Evolutionary conservation across 805 yeast species (phyloP).

Genomic region (Hermanozyma aechmeae): DNA sequence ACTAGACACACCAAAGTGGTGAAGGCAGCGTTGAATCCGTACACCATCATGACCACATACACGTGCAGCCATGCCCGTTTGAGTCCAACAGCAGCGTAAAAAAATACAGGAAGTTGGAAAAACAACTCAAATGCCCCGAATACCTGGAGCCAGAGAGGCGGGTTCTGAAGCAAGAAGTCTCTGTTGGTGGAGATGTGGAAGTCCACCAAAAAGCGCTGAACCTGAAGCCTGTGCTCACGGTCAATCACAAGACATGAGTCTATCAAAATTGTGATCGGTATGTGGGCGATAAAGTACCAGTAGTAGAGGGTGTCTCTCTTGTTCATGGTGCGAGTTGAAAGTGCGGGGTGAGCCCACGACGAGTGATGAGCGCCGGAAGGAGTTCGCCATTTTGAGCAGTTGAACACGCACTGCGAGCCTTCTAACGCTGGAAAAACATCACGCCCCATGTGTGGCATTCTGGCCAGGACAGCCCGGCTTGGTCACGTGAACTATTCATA

Average conservation of each 20-base stretch:
- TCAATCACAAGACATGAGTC: slow-evolving; percentile 73
- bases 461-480: no score
- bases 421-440: no score
- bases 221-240: slow-evolving; percentile 26
- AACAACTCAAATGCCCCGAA: slow-evolving; percentile 68
- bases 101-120: slow-evolving; percentile 75
- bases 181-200: slow-evolving; percentile 59
- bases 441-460: no score
- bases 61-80: slow-evolving; percentile 8
- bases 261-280: slow-evolving; percentile 65
- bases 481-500: no score
- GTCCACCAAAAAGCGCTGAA: slow-evolving; percentile 42
- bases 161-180: slow-evolving; percentile 54
- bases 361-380: neutral
- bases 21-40: slow-evolving; percentile 76
- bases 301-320: slow-evolving; percentile 36
- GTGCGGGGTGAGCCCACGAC: neutral
- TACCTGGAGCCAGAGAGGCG: slow-evolving; percentile 64
- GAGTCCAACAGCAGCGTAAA: slow-evolving; percentile 27
- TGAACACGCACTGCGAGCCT: no score
- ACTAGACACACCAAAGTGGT: slow-evolving; percentile 70
- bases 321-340: slow-evolving; percentile 4
- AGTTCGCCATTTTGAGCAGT: no score
- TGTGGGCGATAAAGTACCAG: slow-evolving; percentile 52
- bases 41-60: slow-evolving; percentile 38